Conservation (phyloP, 192 early-diverging fungal species). For the Backusella westeae region DNA sequence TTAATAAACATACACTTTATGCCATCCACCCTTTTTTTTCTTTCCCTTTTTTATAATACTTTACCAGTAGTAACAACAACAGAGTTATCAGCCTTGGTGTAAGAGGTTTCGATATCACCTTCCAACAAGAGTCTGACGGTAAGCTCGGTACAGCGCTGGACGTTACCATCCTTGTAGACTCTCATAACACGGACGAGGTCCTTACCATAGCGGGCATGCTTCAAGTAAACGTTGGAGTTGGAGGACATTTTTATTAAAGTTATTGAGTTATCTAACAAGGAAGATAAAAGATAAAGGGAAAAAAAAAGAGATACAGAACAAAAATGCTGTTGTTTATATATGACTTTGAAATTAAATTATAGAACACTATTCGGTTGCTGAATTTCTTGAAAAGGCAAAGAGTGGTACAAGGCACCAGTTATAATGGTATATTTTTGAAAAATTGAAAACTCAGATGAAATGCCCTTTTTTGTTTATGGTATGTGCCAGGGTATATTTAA, state of each 20-base stretch:
- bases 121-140: slow-evolving; percentile 60
- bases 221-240: slow-evolving; percentile 37
- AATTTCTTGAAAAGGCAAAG: background rate
- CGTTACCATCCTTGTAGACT: slow-evolving; percentile 58
- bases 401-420: background rate
- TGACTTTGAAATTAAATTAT: background rate
- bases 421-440: background rate
- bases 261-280: background rate
- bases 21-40: background rate
- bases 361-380: background rate
- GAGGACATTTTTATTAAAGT: slow-evolving; percentile 6
- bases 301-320: background rate
- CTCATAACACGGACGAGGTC: slow-evolving; percentile 70
- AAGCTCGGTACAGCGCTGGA: slow-evolving; percentile 69
- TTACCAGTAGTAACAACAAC: slow-evolving; percentile 66
- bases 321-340: background rate
- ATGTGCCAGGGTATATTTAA: background rate
- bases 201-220: slow-evolving; percentile 70
- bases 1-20: background rate
- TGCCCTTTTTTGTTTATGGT: background rate
- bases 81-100: slow-evolving; percentile 78
- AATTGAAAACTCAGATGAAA: background rate
- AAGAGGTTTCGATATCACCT: slow-evolving; percentile 57
- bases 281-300: background rate
- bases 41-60: background rate